phyloP scores from a whole-genome alignment of 441 rosid species.

The Cnidoscolus chayamansa region DNA sequence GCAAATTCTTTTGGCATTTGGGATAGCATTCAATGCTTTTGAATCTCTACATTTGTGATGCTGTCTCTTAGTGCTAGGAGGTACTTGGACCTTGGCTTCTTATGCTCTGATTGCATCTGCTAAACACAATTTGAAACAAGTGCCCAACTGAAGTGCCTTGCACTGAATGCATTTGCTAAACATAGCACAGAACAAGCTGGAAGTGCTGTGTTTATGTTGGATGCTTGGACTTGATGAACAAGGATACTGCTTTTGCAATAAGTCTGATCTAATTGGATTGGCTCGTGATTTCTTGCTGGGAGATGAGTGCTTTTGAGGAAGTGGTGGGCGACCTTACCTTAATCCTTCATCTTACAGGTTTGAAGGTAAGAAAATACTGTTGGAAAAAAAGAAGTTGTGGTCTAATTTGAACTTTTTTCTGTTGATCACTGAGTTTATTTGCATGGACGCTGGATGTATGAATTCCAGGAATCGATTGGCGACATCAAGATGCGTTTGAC shows the following conservation, averaged over 20 bases:
- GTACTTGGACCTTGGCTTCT: slow-evolving; percentile 13
- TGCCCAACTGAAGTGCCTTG: not conserved
- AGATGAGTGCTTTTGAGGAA: slow-evolving; percentile 28
- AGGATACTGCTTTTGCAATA: slow-evolving; percentile 13
- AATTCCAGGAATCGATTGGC: slow-evolving; percentile 27
- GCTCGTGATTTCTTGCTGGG: slow-evolving; percentile 21
- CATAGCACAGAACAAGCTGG: slow-evolving; percentile 13
- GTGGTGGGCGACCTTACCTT: slow-evolving; percentile 21
- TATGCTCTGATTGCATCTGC: slow-evolving; percentile 15
- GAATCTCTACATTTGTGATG: slow-evolving; percentile 5
- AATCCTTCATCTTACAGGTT: slow-evolving; percentile 25
- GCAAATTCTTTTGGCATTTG: slow-evolving; percentile 11
- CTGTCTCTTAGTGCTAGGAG: slow-evolving; percentile 20
- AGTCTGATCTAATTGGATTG: slow-evolving; percentile 1
- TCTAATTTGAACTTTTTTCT: slow-evolving; percentile 13
- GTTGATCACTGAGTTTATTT: slow-evolving; percentile 10
- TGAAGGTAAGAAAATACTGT: slow-evolving; percentile 27
- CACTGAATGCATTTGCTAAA: slow-evolving; percentile 1
- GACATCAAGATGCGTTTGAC: slow-evolving; percentile 13
- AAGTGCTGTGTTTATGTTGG: slow-evolving; percentile 2
- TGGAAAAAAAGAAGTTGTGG: not conserved
- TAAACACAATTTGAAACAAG: slow-evolving; percentile 2
- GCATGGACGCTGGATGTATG: slow-evolving; percentile 5
- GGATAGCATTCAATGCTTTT: not conserved
- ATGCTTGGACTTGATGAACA: slow-evolving; percentile 15